Evolutionary conservation across 176 grass and related monocot species (phyloP).

Genomic region (Thinopyrum elongatum): DNA sequence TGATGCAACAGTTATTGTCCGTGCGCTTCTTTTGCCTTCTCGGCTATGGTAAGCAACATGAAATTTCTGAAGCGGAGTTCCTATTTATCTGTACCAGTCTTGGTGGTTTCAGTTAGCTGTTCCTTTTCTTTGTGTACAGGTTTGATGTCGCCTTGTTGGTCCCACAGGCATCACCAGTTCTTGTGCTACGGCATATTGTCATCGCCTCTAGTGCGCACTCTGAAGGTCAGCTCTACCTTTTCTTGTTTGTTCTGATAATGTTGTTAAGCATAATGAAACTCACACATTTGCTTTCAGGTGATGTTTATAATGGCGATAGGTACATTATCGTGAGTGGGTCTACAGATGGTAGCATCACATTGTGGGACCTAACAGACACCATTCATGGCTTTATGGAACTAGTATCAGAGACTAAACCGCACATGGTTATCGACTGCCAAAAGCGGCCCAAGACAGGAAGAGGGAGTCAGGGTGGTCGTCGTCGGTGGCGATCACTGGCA

Average conservation of each 20-base stretch:
- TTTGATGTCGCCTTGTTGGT: conserved; percentile 88
- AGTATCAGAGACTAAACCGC: conserved; percentile 60
- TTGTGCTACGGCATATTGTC: conserved; percentile 67
- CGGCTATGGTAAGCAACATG: conserved; percentile 63
- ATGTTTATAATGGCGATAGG: conserved; percentile 27
- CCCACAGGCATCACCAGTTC: conserved; percentile 68
- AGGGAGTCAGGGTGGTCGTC: conserved; percentile 85
- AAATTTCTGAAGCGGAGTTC: conserved; percentile 21
- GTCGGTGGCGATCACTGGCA: conserved; percentile 64
- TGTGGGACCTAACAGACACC: conserved; percentile 83
- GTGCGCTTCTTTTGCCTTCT: conserved; percentile 93
- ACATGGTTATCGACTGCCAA: conserved; percentile 67
- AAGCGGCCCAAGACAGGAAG: conserved; percentile 80
- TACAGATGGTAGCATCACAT: conserved; percentile 83
- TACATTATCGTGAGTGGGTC: conserved; percentile 79
- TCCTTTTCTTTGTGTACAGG: conserved; percentile 49
- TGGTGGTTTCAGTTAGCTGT: conserved; percentile 29
- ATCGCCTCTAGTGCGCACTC: conserved; percentile 6
- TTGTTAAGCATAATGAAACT: conserved; percentile 21
- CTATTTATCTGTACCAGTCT: background rate
- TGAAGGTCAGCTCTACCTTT: conserved; percentile 31
- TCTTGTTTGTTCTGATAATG: conserved; percentile 10
- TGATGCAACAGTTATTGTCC: conserved; percentile 72
- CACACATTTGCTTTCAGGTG: conserved; percentile 36
- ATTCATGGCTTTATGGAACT: conserved; percentile 70